Conservation (phyloP, 2,329 filamentous ascomycete species). For the Alternaria triticina region DNA sequence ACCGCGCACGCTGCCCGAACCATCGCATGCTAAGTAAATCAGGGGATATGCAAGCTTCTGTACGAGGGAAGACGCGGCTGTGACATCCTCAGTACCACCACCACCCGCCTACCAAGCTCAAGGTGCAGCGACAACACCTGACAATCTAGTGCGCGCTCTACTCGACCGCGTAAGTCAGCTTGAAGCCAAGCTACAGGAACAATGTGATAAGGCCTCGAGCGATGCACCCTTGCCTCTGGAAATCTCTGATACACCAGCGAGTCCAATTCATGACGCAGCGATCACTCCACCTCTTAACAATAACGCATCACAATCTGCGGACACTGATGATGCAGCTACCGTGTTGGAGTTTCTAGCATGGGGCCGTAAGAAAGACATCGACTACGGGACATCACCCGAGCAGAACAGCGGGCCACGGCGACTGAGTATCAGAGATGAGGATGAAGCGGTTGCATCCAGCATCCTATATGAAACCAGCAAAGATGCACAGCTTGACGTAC, state of each 20-base stretch:
- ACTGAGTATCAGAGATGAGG: not conserved
- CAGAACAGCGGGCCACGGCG: conserved; percentile 19
- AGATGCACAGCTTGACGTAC: conserved; percentile 29
- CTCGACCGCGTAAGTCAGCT: conserved; percentile 35
- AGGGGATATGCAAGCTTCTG: conserved; percentile 22
- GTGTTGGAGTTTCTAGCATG: conserved; percentile 58
- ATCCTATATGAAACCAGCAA: conserved; percentile 8
- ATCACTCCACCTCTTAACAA: not conserved
- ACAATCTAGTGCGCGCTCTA: conserved; percentile 23
- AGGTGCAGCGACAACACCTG: not conserved
- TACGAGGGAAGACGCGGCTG: conserved; percentile 13
- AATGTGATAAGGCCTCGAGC: not conserved
- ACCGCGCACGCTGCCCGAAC: not conserved
- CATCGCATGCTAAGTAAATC: not conserved
- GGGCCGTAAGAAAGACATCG: conserved; percentile 54
- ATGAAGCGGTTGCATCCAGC: not conserved
- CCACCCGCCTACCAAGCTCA: not conserved
- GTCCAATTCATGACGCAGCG: conserved; percentile 16
- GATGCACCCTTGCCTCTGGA: not conserved
- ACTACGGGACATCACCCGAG: conserved; percentile 16
- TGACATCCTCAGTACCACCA: not conserved
- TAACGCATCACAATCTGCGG: not conserved
- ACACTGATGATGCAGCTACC: conserved; percentile 50
- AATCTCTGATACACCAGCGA: not conserved
- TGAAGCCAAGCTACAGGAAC: conserved; percentile 22